Percentiles rank a stretch among this genome's conserved stretches.
These are phyloP conservation scores for Phytophthora macrochlamydospora DNA, from an alignment of 352 stramenopile species.

Conservation along the genomic window DNA sequence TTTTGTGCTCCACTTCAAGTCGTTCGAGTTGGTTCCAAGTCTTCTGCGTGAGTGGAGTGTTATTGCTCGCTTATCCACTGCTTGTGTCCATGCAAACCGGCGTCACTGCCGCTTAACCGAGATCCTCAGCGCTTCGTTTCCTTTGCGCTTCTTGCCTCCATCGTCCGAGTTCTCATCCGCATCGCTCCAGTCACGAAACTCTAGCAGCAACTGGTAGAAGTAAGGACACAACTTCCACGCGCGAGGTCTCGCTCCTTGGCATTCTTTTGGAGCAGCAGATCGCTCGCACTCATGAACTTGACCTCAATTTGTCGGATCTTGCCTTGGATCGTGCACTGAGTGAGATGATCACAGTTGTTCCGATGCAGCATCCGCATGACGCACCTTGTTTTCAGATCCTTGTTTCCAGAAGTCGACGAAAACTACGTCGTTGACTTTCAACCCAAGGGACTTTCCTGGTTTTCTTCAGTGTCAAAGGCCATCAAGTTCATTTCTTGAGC, in stretches of 20 bases:
- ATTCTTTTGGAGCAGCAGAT: background rate
- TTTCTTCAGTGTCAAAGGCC: no score
- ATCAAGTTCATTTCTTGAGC: background rate
- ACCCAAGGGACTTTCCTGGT: no score
- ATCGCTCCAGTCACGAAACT: background rate
- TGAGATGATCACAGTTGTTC: background rate
- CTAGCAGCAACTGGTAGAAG: background rate
- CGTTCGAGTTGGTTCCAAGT: background rate
- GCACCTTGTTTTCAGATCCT: background rate
- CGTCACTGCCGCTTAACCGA: background rate
- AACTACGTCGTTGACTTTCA: no score
- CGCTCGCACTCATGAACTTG: background rate
- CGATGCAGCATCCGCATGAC: background rate
- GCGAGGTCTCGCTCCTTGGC: background rate
- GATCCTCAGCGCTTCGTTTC: background rate
- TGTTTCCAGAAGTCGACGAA: background rate
- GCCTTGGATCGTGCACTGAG: background rate
- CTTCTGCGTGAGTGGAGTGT: background rate
- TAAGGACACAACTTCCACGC: background rate
- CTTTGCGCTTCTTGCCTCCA: background rate
- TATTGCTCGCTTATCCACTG: background rate
- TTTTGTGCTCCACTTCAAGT: background rate
- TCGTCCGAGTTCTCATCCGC: background rate
- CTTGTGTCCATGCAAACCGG: background rate
- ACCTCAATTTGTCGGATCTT: background rate